Evolutionary conservation across 495 filamentous ascomycete species (phyloP).

Genomic region (Thozetella sp.): DNA sequence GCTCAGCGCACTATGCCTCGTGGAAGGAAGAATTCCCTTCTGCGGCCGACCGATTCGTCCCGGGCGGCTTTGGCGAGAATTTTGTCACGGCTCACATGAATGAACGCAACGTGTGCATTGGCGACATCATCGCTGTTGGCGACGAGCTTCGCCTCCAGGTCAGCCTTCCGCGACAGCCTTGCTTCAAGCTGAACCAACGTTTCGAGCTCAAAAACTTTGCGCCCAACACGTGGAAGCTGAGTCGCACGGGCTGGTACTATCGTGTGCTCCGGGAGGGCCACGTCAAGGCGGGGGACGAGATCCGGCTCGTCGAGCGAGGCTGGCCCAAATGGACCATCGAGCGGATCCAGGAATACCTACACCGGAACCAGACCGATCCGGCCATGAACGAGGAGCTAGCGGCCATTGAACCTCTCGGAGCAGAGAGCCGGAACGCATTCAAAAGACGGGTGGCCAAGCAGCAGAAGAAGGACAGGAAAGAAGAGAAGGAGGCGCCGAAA

Average conservation of each 20-base stretch:
- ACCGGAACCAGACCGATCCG: conserved; percentile 41
- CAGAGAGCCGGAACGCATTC: conserved; percentile 42
- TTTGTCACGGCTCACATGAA: conserved; percentile 50
- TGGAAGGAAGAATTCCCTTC: conserved; percentile 47
- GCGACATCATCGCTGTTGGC: conserved; percentile 48
- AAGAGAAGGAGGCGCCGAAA: conserved; percentile 22
- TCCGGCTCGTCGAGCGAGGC: conserved; percentile 39
- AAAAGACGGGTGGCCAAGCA: conserved; percentile 33
- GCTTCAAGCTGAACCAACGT: conserved; percentile 60
- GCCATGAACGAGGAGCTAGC: conserved; percentile 47
- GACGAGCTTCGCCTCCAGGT: conserved; percentile 41
- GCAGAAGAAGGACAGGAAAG: conserved; percentile 23
- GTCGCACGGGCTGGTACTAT: conserved; percentile 59
- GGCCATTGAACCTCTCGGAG: conserved; percentile 44
- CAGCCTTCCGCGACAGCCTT: conserved; percentile 52
- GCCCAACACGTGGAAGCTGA: conserved; percentile 47
- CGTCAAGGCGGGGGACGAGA: conserved; percentile 47
- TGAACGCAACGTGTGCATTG: conserved; percentile 60
- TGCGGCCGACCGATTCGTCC: conserved; percentile 38
- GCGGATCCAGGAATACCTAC: conserved; percentile 55
- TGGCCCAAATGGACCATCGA: conserved; percentile 58
- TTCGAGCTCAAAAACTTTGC: conserved; percentile 57
- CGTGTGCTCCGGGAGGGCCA: conserved; percentile 46
- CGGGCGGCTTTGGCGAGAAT: conserved; percentile 62
- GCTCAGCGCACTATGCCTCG: conserved; percentile 49